A percentile compares a stretch with the other conserved stretches of the same genome.
Conservation (phyloP, 768 basidiomycete species). For the Lactifluus volemus region DNA sequence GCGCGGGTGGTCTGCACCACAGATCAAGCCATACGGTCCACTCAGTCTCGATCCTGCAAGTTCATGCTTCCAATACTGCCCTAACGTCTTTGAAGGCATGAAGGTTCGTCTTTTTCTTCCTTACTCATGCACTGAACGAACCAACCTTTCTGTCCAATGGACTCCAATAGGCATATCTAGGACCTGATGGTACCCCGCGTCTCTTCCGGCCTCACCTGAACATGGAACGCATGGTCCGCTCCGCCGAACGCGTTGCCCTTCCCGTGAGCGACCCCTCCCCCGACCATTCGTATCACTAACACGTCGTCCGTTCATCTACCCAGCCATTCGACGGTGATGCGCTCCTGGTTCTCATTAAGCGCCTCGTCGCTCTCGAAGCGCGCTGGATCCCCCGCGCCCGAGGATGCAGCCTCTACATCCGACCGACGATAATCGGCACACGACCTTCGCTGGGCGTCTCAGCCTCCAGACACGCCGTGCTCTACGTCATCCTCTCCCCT, state of each 20-base stretch:
- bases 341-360: constrained; percentile 48
- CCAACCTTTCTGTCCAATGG: not conserved
- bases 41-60: constrained; percentile 48
- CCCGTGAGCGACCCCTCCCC: not conserved
- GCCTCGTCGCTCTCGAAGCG: constrained; percentile 59
- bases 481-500: constrained; percentile 78
- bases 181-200: constrained; percentile 60
- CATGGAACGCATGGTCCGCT: constrained; percentile 71
- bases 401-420: constrained; percentile 81
- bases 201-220: constrained; percentile 81
- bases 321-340: constrained; percentile 39
- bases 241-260: constrained; percentile 48
- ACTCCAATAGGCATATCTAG: constrained; percentile 49
- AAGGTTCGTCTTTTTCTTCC: constrained; percentile 36
- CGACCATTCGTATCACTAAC: not conserved
- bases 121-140: not conserved
- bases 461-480: constrained; percentile 69
- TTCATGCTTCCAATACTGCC: constrained; percentile 54
- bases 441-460: constrained; percentile 50
- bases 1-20: constrained; percentile 54
- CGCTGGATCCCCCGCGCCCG: constrained; percentile 74
- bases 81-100: constrained; percentile 55
- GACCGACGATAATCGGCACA: constrained; percentile 61
- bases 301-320: not conserved
- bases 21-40: constrained; percentile 64